These are phyloP conservation scores for Spergularia marina DNA, from an alignment of 148 eudicot genomes.

Conservation along the genomic window DNA sequence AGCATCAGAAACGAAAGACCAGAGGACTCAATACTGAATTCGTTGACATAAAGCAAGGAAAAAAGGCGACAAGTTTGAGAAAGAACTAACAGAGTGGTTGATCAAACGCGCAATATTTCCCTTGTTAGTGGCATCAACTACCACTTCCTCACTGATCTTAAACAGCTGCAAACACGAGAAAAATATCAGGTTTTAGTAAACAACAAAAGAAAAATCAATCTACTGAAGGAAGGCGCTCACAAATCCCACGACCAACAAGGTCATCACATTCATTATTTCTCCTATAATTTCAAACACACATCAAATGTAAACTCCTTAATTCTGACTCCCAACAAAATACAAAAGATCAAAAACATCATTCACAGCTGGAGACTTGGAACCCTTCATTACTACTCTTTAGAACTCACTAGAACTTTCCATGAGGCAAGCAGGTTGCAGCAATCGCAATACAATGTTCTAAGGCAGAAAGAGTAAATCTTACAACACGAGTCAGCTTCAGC, in stretches of 20 bases:
- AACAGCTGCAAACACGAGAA: slow-evolving; percentile 59
- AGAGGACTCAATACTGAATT: not conserved
- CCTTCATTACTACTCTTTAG: not conserved
- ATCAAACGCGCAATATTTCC: slow-evolving; percentile 93
- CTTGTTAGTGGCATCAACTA: slow-evolving; percentile 83
- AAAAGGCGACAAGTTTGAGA: not conserved
- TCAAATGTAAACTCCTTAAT: not conserved
- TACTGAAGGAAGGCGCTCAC: not conserved
- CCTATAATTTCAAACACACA: not conserved
- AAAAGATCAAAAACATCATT: not conserved
- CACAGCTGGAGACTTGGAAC: not conserved
- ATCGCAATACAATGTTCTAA: not conserved
- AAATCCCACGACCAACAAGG: not conserved
- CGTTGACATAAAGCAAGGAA: no score
- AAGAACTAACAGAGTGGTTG: slow-evolving; percentile 80
- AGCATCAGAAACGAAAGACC: not conserved
- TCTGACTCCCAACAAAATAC: not conserved
- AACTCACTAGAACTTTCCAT: not conserved
- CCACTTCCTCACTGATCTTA: slow-evolving; percentile 84
- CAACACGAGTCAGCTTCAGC: not conserved
- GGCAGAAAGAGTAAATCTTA: not conserved
- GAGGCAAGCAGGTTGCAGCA: not conserved
- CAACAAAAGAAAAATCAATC: not conserved
- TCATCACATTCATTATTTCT: not conserved
- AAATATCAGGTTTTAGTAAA: slow-evolving; percentile 3